Evolutionary conservation across 139 green algal genomes (phyloP).

Genomic region (Coccomyxa sp.): DNA sequence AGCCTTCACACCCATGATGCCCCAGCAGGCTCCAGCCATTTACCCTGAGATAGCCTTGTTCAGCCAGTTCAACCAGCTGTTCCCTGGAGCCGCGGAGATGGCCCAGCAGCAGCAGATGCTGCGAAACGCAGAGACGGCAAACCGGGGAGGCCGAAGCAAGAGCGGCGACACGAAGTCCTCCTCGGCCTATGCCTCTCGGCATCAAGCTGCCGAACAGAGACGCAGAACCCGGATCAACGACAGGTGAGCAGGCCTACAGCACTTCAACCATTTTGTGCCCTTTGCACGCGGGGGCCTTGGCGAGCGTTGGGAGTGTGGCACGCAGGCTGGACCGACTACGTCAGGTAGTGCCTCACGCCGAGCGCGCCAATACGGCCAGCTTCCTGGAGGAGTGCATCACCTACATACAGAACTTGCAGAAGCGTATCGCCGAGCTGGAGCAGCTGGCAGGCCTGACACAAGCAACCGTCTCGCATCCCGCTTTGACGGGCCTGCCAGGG

Average conservation of each 20-base stretch:
- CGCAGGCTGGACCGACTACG: constrained; percentile 64
- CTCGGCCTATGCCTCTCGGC: constrained; percentile 46
- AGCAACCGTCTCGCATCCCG: neutral
- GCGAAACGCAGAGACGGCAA: neutral
- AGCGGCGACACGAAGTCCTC: constrained; percentile 14
- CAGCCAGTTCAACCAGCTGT: constrained; percentile 13
- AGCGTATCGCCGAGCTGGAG: constrained; percentile 17
- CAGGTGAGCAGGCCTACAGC: constrained; percentile 22
- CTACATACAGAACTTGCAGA: constrained; percentile 60
- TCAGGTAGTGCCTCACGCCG: constrained; percentile 70
- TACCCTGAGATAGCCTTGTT: constrained; percentile 35
- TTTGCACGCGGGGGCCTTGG: neutral
- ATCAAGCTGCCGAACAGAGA: constrained; percentile 69
- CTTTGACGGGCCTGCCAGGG: no score
- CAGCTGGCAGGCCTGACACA: neutral
- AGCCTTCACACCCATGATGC: neutral
- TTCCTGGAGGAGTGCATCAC: constrained; percentile 80
- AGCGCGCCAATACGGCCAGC: constrained; percentile 77
- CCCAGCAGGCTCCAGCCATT: neutral
- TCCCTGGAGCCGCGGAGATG: neutral
- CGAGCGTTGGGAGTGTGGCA: neutral
- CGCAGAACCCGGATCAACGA: constrained; percentile 72
- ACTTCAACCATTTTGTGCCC: neutral
- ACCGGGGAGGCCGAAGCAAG: neutral
- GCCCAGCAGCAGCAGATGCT: constrained; percentile 3